Evolutionary conservation across 163 green algal species (phyloP).

Genomic region (Chloromonas sp.): DNA sequence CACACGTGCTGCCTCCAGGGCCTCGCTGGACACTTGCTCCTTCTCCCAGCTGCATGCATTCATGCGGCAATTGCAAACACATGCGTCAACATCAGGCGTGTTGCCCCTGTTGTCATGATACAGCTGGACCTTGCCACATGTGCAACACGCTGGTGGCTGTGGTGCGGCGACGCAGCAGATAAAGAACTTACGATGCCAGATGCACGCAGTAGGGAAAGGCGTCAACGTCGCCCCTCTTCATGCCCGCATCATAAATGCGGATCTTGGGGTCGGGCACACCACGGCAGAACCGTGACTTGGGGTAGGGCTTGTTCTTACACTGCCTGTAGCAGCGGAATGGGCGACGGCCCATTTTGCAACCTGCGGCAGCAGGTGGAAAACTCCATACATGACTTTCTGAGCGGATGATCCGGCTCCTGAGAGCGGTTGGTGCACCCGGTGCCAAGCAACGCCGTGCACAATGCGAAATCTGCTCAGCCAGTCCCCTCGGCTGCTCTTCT

Average conservation of each 20-base stretch:
- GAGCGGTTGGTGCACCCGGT: too few relatives aligned
- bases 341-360: slow-evolving; percentile 39
- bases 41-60: slow-evolving; percentile 92
- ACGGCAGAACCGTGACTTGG: slow-evolving; percentile 97
- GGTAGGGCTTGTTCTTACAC: slow-evolving; percentile 99
- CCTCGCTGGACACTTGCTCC: slow-evolving; percentile 92
- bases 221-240: slow-evolving; percentile 90
- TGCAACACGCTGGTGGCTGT: not conserved
- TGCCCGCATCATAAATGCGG: slow-evolving; percentile 95
- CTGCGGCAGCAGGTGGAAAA: not conserved
- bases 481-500: too few relatives aligned
- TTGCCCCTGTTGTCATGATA: not conserved
- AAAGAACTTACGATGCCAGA: slow-evolving; percentile 46
- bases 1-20: slow-evolving; percentile 96
- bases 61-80: not conserved
- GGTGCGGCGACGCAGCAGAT: not conserved
- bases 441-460: too few relatives aligned
- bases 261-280: slow-evolving; percentile 99
- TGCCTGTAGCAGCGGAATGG: slow-evolving; percentile 85
- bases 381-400: too few relatives aligned
- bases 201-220: slow-evolving; percentile 94
- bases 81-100: too few relatives aligned
- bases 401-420: not conserved
- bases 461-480: too few relatives aligned
- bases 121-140: not conserved